Evolutionary conservation across 1,284 basidiomycete species (phyloP), one percentile per base, ranked within the genome.

Genomic region (Tilletia indica): DNA sequence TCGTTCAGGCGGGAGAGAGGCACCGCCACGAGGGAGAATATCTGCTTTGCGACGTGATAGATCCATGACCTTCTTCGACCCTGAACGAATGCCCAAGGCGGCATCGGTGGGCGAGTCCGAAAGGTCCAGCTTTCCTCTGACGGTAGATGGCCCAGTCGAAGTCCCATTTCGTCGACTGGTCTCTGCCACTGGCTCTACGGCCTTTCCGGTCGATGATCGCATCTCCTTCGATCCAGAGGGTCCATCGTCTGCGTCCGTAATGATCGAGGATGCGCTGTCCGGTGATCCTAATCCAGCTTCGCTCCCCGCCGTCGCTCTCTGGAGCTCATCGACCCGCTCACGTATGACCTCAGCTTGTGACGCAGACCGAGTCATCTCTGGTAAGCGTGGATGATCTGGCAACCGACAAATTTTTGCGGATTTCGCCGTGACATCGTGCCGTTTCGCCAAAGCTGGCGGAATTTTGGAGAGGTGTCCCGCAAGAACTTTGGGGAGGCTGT

Each of bases 331-430:
- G 34, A 38, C 61, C 12, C 61, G 61, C 36, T 64, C 34, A 9
- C 61, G 61, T 34, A 25, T 38, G 61, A 64, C 61, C 12, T 64
- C 61, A 14, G 16, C 8, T 34, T 64, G 61, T 39, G 61, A 64
- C 0, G 61, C 61, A 36, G 16, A 8, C 31, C 36, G 61, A 11
- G 61, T 36, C 9, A 34, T 9, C n/a, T 64, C 61, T n/a, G 61
- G 34, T 34, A 42, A 14, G 4, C 14, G 31, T 16, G 34, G 61
- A 64, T 39, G 34, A 21, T 64, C 61, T 39, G 61, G 61, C 8
- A 64, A 38, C 19, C 36, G 61, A 39, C 61, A 64, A 1, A 64
- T 21, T 3, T 36, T 19, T 34, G 61, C 31, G 34, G 61, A 64
- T 21, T 39, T 34, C 16, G 61, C 61, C 36, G n/a, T 64, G 4